phyloP scores from a whole-genome alignment of 176 grass and related monocot species.

The Lolium perenne region DNA sequence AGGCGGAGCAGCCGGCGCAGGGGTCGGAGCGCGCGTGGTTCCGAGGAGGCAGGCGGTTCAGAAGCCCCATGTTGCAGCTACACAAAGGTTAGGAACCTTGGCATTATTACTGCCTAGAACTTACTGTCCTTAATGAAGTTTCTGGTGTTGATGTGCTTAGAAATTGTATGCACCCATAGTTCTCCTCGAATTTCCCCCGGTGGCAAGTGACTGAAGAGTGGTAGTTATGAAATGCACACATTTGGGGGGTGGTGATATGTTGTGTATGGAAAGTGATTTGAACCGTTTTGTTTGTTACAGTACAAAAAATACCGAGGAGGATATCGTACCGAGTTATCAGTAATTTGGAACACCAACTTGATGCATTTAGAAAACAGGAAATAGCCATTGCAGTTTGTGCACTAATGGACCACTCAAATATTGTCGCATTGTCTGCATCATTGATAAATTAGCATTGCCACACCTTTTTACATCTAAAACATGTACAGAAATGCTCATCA shows the following conservation, averaged over 20 bases:
- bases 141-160: not conserved
- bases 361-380: not conserved
- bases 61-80: constrained; percentile 98
- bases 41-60: constrained; percentile 63
- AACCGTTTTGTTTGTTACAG: not conserved
- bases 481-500: not conserved
- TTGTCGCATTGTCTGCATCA: not conserved
- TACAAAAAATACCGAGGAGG: not conserved
- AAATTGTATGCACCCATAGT: not conserved
- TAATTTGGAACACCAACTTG: constrained; percentile 5
- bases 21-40: constrained; percentile 85
- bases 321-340: not conserved
- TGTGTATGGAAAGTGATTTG: not conserved
- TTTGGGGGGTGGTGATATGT: not conserved
- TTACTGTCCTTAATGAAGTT: not conserved
- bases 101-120: not conserved
- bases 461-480: not conserved
- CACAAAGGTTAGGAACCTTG: constrained; percentile 67
- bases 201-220: not conserved
- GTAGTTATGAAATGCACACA: not conserved
- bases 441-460: not conserved
- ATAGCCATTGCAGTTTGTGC: not conserved
- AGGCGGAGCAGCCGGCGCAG: constrained; percentile 47
- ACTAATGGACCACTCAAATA: constrained; percentile 2
- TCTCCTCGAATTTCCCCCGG: not conserved